A percentile compares a stretch with the other conserved stretches of the same genome.
Evolutionary conservation across 768 basidiomycete species (phyloP).

Genomic region (Phallus indusiatus): DNA sequence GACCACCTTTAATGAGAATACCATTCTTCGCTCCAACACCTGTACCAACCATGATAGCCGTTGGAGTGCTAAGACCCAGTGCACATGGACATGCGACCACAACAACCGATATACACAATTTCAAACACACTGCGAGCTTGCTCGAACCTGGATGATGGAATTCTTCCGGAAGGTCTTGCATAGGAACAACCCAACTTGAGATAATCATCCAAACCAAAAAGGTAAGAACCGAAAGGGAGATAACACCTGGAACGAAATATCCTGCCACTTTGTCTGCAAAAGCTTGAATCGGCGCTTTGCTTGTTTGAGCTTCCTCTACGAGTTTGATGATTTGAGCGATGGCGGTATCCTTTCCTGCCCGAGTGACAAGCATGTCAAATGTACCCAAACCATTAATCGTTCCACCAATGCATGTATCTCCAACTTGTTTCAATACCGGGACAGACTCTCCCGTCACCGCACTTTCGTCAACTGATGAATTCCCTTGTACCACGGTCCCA

Average conservation of each 20-base stretch:
- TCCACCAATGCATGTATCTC: conserved; percentile 88
- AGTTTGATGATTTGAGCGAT: conserved; percentile 93
- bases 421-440: conserved; percentile 74
- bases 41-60: conserved; percentile 98
- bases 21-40: conserved; percentile 96
- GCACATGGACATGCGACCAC: conserved; percentile 99
- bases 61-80: conserved; percentile 90
- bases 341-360: conserved; percentile 94
- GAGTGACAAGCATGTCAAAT: conserved; percentile 91
- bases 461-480: conserved; percentile 88
- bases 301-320: conserved; percentile 96
- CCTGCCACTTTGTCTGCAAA: conserved; percentile 94
- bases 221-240: conserved; percentile 71
- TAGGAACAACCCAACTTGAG: conserved; percentile 40
- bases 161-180: conserved; percentile 63
- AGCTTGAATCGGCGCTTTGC: conserved; percentile 95
- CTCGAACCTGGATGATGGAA: conserved; percentile 79
- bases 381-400: conserved; percentile 97
- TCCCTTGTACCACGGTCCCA: conserved; percentile 79
- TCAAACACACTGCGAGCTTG: conserved; percentile 84
- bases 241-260: conserved; percentile 88
- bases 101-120: conserved; percentile 95
- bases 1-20: conserved; percentile 95
- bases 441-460: conserved; percentile 94
- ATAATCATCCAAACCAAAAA: conserved; percentile 79